Base-by-base conservation (phyloP, 345 rosid genomes). In the Populus davidiana region DNA sequence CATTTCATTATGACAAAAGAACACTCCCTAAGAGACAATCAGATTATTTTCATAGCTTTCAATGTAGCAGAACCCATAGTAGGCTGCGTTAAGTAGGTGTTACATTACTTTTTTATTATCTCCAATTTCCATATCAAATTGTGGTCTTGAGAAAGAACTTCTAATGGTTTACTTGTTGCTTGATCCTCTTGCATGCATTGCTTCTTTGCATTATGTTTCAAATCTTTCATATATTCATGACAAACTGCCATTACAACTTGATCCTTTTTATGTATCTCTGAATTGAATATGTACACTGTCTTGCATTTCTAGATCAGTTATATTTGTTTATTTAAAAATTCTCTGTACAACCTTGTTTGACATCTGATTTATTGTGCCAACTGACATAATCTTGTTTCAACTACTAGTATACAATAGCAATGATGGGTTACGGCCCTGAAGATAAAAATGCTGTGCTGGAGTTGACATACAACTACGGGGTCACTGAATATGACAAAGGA, bases 401-500 rank as follows among this genome's bases (percentile, higher is more conserved):
- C 29, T 73, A 43, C 69, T 75, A 94, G 98, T 94, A 90, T 82
- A 88, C 91, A 14, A 82, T 88, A 82, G 98, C 99, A 2, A 91
- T 92, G 91, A 86, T 95, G 97, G 99, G 93, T 43, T 95, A 93
- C 71, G 99, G 98, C 74, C 94, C 97, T 81, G 99, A 95, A 89
- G 98, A 94, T 75, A 93, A 90, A 86, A 84, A 14, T 83, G 84
- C 87, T 17, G 98, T 94, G 69, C 82, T 95, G 80, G 98, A 93
- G 88, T 87, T 95, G 81, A 95, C 98, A 31, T 91, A 92, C 88
- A 95, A 95, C 85, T 93, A 95, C 80, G 98, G 98, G 27, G 94
- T 93, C 80, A 87, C 91, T 52, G 97, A 91, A 70, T 95, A 93
- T 80, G 94, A 90, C 49, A 93, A 90, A 85, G 97, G 99, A 86